phyloP scores from a whole-genome alignment of 2,329 filamentous ascomycete genomes.

The Trichoderma arundinaceum region DNA sequence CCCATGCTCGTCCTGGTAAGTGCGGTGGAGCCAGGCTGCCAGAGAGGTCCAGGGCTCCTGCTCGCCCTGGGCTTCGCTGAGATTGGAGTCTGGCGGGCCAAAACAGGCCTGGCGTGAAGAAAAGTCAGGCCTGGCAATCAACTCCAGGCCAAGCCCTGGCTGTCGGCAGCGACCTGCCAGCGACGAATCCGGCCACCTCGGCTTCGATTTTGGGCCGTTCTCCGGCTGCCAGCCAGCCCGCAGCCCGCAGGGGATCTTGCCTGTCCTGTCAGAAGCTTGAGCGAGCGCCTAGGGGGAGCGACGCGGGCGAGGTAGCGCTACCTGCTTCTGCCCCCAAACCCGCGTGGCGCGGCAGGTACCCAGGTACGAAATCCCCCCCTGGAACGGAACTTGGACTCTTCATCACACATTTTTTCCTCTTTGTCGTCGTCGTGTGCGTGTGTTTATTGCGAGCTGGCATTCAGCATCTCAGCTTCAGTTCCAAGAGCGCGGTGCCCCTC shows the following conservation, averaged over 20 bases:
- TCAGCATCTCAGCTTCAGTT: constrained; percentile 14
- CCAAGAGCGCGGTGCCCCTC: constrained; percentile 8
- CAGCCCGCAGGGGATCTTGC: no score
- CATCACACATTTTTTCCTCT: not conserved
- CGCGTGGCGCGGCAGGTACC: constrained; percentile 4
- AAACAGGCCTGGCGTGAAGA: constrained; percentile 1
- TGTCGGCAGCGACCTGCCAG: constrained; percentile 15
- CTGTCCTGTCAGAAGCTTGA: constrained; percentile 26
- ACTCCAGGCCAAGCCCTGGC: constrained; percentile 6
- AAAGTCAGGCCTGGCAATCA: constrained; percentile 15
- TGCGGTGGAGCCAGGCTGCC: constrained; percentile 26
- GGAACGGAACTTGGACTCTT: not conserved
- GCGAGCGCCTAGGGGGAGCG: not conserved
- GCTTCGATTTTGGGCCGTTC: constrained; percentile 22
- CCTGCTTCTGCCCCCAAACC: constrained; percentile 1
- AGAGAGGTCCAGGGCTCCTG: not conserved
- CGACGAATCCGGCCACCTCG: constrained; percentile 21
- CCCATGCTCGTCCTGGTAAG: constrained; percentile 23
- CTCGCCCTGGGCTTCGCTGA: not conserved
- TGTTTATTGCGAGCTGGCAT: constrained; percentile 13
- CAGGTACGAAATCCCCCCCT: not conserved
- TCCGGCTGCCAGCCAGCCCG: constrained; percentile 19
- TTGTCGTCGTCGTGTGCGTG: not conserved
- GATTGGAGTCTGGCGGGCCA: not conserved
- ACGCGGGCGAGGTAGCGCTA: constrained; percentile 11